Percentiles rank a stretch among this genome's conserved stretches.
Evolutionary conservation across 345 rosid species (phyloP).

Genomic region (Litchi chinensis): DNA sequence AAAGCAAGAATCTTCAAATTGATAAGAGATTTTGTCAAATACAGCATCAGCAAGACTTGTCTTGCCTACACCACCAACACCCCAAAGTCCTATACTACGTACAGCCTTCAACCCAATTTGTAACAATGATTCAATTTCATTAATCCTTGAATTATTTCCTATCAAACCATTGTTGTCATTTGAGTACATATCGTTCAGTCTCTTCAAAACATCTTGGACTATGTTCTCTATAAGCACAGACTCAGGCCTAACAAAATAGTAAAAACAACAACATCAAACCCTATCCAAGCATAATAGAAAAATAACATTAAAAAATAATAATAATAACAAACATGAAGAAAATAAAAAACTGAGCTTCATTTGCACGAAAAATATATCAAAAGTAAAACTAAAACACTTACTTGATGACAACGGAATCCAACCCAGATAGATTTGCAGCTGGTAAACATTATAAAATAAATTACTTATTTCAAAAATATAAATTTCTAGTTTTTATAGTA

Average conservation of each 20-base stretch:
- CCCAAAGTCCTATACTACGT: constrained; percentile 15
- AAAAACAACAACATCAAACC: background rate
- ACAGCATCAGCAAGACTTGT: constrained; percentile 22
- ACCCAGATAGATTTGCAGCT: background rate
- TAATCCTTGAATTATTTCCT: background rate
- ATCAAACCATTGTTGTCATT: background rate
- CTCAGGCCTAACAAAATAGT: constrained; percentile 2
- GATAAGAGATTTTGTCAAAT: constrained; percentile 12
- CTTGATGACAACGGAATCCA: background rate
- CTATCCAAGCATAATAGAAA: too few species aligned
- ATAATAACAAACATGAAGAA: too few species aligned
- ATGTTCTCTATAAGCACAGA: background rate
- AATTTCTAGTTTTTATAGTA: too few species aligned
- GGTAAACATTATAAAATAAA: too few species aligned
- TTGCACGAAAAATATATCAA: too few species aligned
- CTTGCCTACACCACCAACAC: constrained; percentile 26
- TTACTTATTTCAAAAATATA: background rate
- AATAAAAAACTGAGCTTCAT: too few species aligned
- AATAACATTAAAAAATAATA: too few species aligned
- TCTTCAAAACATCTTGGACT: background rate
- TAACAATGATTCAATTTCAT: background rate
- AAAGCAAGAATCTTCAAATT: constrained; percentile 2
- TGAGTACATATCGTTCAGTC: background rate
- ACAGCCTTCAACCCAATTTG: background rate
- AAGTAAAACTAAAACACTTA: background rate